Percentiles rank a stretch among this genome's conserved stretches.
phyloP scores from a whole-genome alignment of 2,329 filamentous ascomycete species.

The Neodidymelliopsis sp. region DNA sequence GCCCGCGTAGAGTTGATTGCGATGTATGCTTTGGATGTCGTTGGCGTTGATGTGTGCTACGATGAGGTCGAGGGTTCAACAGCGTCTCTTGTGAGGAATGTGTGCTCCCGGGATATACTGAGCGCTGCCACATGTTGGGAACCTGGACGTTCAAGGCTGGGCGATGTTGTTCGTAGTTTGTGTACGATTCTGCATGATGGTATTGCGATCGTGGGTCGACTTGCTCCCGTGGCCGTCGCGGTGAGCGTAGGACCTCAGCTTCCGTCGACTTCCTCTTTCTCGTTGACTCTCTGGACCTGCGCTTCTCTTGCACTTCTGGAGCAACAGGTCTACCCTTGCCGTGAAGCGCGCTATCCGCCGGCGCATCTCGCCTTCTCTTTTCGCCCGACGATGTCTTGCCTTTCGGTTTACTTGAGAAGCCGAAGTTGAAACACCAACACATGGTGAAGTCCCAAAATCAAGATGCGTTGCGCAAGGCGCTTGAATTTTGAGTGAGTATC shows the following conservation, averaged over 20 bases:
- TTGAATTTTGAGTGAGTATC: slow-evolving; percentile 21
- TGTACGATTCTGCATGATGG: slow-evolving; percentile 25
- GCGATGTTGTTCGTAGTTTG: slow-evolving; percentile 27
- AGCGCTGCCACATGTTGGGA: slow-evolving; percentile 39
- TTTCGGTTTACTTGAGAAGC: slow-evolving; percentile 41
- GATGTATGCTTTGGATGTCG: slow-evolving; percentile 45
- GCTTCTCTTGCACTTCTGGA: slow-evolving; percentile 41
- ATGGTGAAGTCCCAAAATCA: slow-evolving; percentile 42
- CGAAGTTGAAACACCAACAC: slow-evolving; percentile 49
- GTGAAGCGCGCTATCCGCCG: slow-evolving; percentile 30
- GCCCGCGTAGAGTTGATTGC: slow-evolving; percentile 44
- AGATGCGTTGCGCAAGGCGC: slow-evolving; percentile 38
- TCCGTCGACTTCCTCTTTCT: slow-evolving; percentile 37
- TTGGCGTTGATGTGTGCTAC: slow-evolving; percentile 42
- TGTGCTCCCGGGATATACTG: slow-evolving; percentile 31
- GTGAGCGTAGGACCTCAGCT: slow-evolving; percentile 30
- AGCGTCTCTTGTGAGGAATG: slow-evolving; percentile 47
- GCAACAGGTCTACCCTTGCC: slow-evolving; percentile 34
- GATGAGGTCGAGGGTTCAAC: slow-evolving; percentile 46
- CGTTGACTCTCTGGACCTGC: slow-evolving; percentile 36
- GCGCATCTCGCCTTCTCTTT: slow-evolving; percentile 41
- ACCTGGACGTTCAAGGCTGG: slow-evolving; percentile 37
- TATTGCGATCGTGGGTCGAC: slow-evolving; percentile 30
- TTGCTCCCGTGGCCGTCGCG: slow-evolving; percentile 34
- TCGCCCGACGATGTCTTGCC: slow-evolving; percentile 37